Conservation (phyloP, 176 grass and related monocot species). For the Oryza glaberrima region DNA sequence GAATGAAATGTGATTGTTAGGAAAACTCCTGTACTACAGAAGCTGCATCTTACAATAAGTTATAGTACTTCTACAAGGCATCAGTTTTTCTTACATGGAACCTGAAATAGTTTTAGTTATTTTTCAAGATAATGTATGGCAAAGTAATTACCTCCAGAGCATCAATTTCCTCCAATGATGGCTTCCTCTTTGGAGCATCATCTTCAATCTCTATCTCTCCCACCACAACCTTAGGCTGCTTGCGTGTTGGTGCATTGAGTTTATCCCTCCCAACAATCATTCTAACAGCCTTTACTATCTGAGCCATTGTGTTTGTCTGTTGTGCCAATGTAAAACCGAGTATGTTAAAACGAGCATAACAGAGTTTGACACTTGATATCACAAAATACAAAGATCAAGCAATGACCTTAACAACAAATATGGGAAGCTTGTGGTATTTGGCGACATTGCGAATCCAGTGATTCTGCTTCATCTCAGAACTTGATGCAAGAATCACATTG, state of each 20-base stretch:
- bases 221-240: constrained; percentile 45
- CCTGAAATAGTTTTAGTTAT: constrained; percentile 8
- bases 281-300: constrained; percentile 94
- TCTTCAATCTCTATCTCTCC: constrained; percentile 90
- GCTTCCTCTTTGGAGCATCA: constrained; percentile 88
- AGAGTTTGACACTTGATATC: not conserved
- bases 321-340: constrained; percentile 31
- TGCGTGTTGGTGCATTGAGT: constrained; percentile 35
- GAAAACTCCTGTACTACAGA: not conserved
- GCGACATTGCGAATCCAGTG: constrained; percentile 86
- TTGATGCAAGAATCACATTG: constrained; percentile 86
- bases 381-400: constrained; percentile 34
- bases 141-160: constrained; percentile 78
- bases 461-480: constrained; percentile 85
- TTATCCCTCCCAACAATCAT: constrained; percentile 84
- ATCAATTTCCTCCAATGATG: constrained; percentile 94
- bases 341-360: constrained; percentile 46
- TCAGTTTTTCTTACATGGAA: not conserved
- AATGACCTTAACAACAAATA: constrained; percentile 91
- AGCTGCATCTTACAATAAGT: constrained; percentile 3
- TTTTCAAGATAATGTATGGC: not conserved
- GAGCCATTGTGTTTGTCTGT: constrained; percentile 90
- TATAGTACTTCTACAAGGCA: not conserved
- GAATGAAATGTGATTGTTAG: constrained; percentile 22
- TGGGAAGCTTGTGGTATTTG: constrained; percentile 75